Base-by-base conservation (phyloP, 805 yeast species). In the Candida anglica region DNA sequence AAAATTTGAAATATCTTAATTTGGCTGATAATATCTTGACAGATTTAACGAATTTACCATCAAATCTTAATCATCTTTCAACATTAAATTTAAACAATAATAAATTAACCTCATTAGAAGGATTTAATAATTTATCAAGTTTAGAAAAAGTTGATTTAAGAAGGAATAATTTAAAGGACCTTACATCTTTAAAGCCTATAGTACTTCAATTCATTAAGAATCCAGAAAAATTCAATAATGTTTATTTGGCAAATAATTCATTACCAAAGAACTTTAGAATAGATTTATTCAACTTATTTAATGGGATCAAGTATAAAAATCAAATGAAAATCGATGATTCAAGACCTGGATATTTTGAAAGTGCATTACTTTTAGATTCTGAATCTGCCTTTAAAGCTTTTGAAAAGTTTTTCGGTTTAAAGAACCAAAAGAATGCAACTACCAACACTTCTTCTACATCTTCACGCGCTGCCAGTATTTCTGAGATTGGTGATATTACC, bases 311-410 rank as follows among this genome's bases (percentile, higher is more conserved):
- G 37, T 69, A 68, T 38, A 60, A 61, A 16, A 74, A 74, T 41
- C 47, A 48, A 6, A 47, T 77, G 38, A 72, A 71, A 43, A 71
- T 77, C 24, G 82, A 77, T 48, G 81, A 79, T 28, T 74, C 81
- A 3, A 52, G 71, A 34, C 82, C 83, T 0, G 81, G 82, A 1
- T 73, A 77, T 36, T 74, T 77, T 53, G 83, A 77, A 53, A 65
- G 74, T 15, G 71, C 81, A 20, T 48, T 76, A 44, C 52, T 77
- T 19, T 56, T 76, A 33, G 81, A 75, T 41, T 58, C 69, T 2
- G 76, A 71, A 40, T 59, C 62, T 16, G 73, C 79, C 1, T 58
- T 61, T 33, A 53, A 64, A 44, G 58, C 58, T 27, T 58, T 73
- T 34, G 67, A 68, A 37, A 66, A 62, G 35, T 72, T 44, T 40